Evolutionary conservation across 1,284 basidiomycete species (phyloP).

Genomic region (Cutaneotrichosporon sp.): DNA sequence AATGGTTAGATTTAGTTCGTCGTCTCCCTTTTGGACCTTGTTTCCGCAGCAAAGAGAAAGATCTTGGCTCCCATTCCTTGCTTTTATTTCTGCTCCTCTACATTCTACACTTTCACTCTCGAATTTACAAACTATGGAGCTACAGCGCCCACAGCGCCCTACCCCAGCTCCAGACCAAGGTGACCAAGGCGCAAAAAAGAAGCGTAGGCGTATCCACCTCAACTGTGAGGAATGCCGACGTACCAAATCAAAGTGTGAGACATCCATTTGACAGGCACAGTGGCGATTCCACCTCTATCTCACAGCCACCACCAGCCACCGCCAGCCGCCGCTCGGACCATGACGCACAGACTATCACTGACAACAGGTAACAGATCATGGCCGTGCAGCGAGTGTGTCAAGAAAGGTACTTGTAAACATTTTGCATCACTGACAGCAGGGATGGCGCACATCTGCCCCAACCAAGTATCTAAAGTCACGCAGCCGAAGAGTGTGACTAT

Average conservation of each 20-base stretch:
- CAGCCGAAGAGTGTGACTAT: constrained; percentile 26
- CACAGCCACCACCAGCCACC: background rate
- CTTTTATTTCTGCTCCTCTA: background rate
- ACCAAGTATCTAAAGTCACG: constrained; percentile 21
- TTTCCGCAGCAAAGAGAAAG: too few species aligned
- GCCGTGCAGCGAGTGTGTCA: constrained; percentile 29
- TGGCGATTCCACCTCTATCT: background rate
- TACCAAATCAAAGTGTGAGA: constrained; percentile 28
- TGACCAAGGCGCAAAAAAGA: constrained; percentile 17
- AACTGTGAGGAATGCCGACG: constrained; percentile 28
- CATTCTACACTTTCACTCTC: background rate
- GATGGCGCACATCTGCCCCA: constrained; percentile 23
- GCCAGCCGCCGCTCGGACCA: background rate
- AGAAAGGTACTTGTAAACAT: constrained; percentile 17
- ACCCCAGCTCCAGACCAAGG: too few species aligned
- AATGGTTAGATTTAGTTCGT: too few species aligned
- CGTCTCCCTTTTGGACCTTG: too few species aligned
- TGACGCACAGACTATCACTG: background rate
- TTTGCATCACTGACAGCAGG: constrained; percentile 15
- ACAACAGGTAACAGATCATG: constrained; percentile 23
- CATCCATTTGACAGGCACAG: background rate
- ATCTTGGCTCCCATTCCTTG: background rate
- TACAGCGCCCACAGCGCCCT: too few species aligned
- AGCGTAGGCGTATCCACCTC: constrained; percentile 24
- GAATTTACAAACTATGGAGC: background rate